Evolutionary conservation across 192 early-diverging fungal species (phyloP), one percentile per base, ranked within the genome.

Genomic region (Entomortierella parvispora): DNA sequence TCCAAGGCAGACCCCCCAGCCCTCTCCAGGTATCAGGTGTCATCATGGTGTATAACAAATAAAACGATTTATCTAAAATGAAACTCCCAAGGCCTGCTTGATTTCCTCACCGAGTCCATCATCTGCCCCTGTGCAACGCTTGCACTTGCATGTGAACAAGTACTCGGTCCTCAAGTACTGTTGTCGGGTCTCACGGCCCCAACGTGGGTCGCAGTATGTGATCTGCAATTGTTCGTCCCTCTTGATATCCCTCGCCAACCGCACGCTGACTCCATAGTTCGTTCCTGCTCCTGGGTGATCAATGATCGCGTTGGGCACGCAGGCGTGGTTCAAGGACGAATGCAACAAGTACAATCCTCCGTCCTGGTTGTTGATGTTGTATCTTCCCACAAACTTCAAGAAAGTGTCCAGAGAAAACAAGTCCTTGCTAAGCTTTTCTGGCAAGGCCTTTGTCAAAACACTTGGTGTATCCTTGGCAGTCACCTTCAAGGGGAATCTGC

Each of bases 341-440:
- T 89, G 88, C 54, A 89, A 63, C 43, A 86, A 63, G 50, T 89
- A 89, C 49, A 89, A 56, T 22, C 88, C 88, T 62, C 88, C 88
- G 42, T 84, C 83, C 56, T 89, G 88, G 68, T 89, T 87, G 58
- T 89, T 89, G 65, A 89, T 80, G 62, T 87, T 86, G 65, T 85
- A 89, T 45, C 84, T 81, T 32, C 88, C 88, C 18, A 89, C 71
- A 37, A 83, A 84, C 10, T 83, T 79, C 28, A 89, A 66, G 63
- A 84, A 89, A 0, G 83, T 85, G 37, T 83, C 78, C 70, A 86
- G 83, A 9, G 82, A 74, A 43, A 89, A 87, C 45, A 89, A 70
- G 28, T 67, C 68, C 17, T 83, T 62, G 8, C 72, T 66, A 26
- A 86, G 49, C 28, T 77, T 63, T 18, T 80, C 78, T 0, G 87